These are phyloP conservation scores for Eucalyptus melliodora DNA, from an alignment of 345 rosid genomes.

Conservation along the genomic window DNA sequence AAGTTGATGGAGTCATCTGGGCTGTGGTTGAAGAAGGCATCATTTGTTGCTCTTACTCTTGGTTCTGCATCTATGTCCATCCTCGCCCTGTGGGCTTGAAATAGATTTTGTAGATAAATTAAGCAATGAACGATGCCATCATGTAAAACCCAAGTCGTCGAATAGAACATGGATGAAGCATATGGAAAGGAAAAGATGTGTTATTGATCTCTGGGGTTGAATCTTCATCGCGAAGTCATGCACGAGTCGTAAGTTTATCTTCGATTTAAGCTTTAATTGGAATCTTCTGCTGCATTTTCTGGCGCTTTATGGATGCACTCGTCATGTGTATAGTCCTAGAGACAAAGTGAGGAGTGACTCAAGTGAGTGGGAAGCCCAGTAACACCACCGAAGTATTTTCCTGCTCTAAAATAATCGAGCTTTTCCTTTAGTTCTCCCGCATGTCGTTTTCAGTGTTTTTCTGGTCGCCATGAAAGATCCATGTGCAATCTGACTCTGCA, in stretches of 20 bases:
- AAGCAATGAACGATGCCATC: background rate
- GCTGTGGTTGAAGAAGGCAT: constrained; percentile 54
- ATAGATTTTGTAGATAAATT: background rate
- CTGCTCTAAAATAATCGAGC: background rate
- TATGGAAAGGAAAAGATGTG: background rate
- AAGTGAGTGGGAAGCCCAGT: background rate
- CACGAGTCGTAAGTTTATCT: background rate
- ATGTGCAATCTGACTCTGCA: background rate
- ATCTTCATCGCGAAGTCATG: background rate
- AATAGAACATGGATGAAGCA: background rate
- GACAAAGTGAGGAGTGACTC: background rate
- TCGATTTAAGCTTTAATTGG: background rate
- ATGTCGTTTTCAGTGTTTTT: background rate
- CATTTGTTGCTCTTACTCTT: constrained; percentile 47
- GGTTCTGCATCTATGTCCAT: constrained; percentile 88
- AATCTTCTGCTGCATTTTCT: background rate
- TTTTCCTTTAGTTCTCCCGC: background rate
- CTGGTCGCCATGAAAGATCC: background rate
- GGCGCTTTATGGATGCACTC: background rate
- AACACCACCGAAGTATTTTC: background rate
- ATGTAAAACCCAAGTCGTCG: background rate
- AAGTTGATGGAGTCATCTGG: constrained; percentile 54
- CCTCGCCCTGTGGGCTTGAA: constrained; percentile 91
- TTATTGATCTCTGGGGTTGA: background rate
- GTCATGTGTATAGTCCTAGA: background rate